Evolutionary conservation across 2,329 filamentous ascomycete genomes (phyloP).

Genomic region (Paracoccidioides brasiliensis): DNA sequence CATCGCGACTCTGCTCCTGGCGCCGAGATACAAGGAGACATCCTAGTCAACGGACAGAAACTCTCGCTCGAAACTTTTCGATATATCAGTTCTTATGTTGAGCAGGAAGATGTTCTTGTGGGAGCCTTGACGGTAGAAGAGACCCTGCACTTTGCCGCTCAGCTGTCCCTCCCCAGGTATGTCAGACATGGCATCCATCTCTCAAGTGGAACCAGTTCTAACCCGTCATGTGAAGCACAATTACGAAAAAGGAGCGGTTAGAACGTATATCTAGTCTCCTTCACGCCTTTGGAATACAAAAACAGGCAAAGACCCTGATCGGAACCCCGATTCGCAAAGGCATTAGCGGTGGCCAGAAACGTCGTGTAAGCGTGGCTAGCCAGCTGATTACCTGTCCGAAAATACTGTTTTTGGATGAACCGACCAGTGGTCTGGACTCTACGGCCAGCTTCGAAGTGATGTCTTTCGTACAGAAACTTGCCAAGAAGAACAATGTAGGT

Average conservation of each 20-base stretch:
- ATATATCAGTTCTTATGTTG: constrained; percentile 61
- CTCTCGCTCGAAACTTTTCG: constrained; percentile 46
- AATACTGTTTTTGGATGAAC: constrained; percentile 72
- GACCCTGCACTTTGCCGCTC: constrained; percentile 64
- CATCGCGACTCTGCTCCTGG: constrained; percentile 43
- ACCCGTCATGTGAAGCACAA: constrained; percentile 11
- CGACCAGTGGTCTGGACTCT: constrained; percentile 72
- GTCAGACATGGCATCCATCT: constrained; percentile 4
- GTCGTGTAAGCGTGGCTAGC: constrained; percentile 64
- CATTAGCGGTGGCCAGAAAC: constrained; percentile 74
- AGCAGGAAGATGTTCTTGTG: constrained; percentile 77
- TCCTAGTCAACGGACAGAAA: constrained; percentile 50
- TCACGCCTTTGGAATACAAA: constrained; percentile 57
- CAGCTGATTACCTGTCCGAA: constrained; percentile 70
- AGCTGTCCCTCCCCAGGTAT: constrained; percentile 47
- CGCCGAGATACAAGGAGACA: constrained; percentile 40
- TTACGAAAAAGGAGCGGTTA: constrained; percentile 45
- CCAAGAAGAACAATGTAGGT: constrained; percentile 50
- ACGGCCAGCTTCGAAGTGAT: constrained; percentile 65
- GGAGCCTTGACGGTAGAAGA: constrained; percentile 69
- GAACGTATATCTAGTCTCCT: constrained; percentile 54
- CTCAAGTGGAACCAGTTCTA: not conserved
- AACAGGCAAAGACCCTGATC: constrained; percentile 57
- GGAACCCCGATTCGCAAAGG: constrained; percentile 75
- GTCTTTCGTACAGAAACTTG: constrained; percentile 55